Evolutionary conservation across 1,139 yeast species (phyloP).

Genomic region (Diutina pseudorugosa): DNA sequence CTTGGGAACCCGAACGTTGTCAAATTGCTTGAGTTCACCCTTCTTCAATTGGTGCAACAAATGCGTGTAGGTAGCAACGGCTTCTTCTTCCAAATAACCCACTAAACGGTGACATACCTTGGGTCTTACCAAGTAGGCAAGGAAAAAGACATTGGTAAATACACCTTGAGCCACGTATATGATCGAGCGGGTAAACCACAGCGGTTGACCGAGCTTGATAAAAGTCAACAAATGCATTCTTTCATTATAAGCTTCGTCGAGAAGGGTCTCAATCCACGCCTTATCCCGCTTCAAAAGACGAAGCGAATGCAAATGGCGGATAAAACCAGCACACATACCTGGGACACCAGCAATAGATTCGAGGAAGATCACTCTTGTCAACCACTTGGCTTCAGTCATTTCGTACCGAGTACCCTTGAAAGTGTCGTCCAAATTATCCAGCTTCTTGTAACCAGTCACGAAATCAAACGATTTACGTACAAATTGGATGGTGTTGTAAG

Average conservation of each 20-base stretch:
- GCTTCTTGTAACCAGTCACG: conserved; percentile 55
- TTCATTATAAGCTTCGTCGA: conserved; percentile 72
- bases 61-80: conserved; percentile 60
- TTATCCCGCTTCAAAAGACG: conserved; percentile 52
- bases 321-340: conserved; percentile 63
- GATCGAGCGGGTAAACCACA: conserved; percentile 42
- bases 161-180: conserved; percentile 62
- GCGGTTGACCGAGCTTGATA: conserved; percentile 53
- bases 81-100: conserved; percentile 72
- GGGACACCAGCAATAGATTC: conserved; percentile 75
- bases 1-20: conserved; percentile 33
- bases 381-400: conserved; percentile 58
- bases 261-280: conserved; percentile 66
- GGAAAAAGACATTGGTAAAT: conserved; percentile 54
- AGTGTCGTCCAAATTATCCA: conserved; percentile 19
- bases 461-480: conserved; percentile 45
- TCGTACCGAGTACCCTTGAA: conserved; percentile 35
- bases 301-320: conserved; percentile 53
- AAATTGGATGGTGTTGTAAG: conserved; percentile 31
- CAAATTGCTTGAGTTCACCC: conserved; percentile 40
- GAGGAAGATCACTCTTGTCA: conserved; percentile 54
- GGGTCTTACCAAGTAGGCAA: conserved; percentile 48
- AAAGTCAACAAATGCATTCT: conserved; percentile 68
- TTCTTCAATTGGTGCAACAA: conserved; percentile 42
- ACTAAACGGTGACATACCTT: conserved; percentile 64